These are phyloP conservation scores for Cyclanthera cordifolia DNA, from an alignment of 306 rosid species.

Conservation along the genomic window DNA sequence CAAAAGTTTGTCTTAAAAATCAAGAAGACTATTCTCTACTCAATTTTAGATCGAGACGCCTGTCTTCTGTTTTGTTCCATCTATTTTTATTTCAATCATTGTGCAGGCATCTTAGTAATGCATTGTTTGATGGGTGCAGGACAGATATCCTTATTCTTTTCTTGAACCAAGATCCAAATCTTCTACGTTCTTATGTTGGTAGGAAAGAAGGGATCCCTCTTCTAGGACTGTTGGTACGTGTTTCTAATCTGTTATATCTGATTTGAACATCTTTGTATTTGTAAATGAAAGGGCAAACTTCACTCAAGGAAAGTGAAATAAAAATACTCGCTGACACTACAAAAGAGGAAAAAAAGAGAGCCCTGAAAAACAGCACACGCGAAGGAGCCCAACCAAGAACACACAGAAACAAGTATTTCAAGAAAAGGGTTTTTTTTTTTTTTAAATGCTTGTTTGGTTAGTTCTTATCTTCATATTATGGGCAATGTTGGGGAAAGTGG, in stretches of 20 bases:
- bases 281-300: background rate
- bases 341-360: background rate
- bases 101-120: constrained; percentile 24
- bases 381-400: background rate
- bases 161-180: constrained; percentile 92
- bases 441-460: background rate
- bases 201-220: constrained; percentile 75
- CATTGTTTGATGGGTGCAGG: constrained; percentile 73
- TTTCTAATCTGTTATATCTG: background rate
- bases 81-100: background rate
- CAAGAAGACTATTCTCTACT: background rate
- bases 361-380: background rate
- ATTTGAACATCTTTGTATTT: background rate
- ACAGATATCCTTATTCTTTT: constrained; percentile 96
- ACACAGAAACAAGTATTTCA: background rate
- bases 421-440: background rate
- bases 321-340: background rate
- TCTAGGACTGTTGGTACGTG: constrained; percentile 71
- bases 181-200: constrained; percentile 82
- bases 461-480: background rate
- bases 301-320: background rate
- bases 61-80: constrained; percentile 12
- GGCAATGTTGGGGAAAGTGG: background rate
- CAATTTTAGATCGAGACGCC: background rate
- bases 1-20: background rate